Evolutionary conservation across 805 yeast genomes (phyloP), one percentile per base, ranked within the genome.

Genomic region (Kregervanrija delftensis): DNA sequence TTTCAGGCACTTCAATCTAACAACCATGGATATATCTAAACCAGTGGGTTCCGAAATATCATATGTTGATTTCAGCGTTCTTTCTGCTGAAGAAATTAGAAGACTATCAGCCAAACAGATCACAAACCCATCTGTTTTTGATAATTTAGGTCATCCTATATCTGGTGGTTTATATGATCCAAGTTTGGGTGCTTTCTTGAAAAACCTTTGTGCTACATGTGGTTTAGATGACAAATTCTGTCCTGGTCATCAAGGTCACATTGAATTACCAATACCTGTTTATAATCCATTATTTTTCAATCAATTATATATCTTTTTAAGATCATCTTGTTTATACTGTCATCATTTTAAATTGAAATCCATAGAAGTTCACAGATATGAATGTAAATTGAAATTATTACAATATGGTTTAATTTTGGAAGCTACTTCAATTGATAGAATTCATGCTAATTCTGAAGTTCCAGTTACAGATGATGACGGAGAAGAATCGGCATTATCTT

Each of bases 231-330:
- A 91, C 55, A 81, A 84, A 60, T 82, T 79, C 56, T 93, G 99
- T 70, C 97, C 97, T 4, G 99, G 99, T 39, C 99, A 93, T 65
- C 88, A 89, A 65, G 99, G 99, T 49, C 99, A 93, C 65, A 89
- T 93, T 51, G 97, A 91, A 63, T 74, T 93, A 51, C 99, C 99
- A 5, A 83, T 89, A 36, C 96, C 98, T 4, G 95, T 87, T 37
- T 93, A 88, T 72, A 91, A 88, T 62, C 98, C 99, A 14, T 68
- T 93, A 55, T 93, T 95, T 59, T 93, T 95, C 78, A 79, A 81
- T 59, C 97, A 91, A 66, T 71, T 93, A 73, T 93, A 83, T 71
- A 76, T 86, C 48, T 80, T 83, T 56, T 72, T 95, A 60, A 76
- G 98, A 62, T 74, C 89, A 38, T 67, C 90, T 14, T 93, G 99